Evolutionary conservation across 306 rosid genomes (phyloP).

Genomic region (Mimosa pudica): DNA sequence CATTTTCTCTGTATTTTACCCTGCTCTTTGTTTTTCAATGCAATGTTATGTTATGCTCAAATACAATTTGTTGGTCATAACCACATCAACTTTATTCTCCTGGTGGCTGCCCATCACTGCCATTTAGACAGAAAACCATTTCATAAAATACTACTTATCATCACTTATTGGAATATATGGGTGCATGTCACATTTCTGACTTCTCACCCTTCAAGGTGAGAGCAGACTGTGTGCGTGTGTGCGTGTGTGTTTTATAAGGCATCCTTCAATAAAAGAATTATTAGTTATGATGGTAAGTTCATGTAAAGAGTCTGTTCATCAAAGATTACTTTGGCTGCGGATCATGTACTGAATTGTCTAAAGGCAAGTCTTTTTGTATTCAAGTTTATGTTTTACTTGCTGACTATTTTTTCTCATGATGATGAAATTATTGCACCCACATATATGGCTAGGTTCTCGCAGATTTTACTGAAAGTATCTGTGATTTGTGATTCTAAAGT

Average conservation of each 20-base stretch:
- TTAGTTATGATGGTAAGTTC: neutral
- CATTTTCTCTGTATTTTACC: conserved; percentile 32
- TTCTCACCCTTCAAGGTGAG: neutral
- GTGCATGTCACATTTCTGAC: conserved; percentile 16
- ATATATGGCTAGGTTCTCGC: neutral
- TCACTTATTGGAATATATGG: conserved; percentile 29
- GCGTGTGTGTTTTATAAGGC: neutral
- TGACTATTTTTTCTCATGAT: conserved; percentile 1
- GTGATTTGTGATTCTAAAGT: conserved; percentile 5
- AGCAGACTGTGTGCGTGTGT: neutral
- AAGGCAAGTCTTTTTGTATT: conserved; percentile 11
- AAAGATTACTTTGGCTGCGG: neutral
- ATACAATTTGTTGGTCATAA: conserved; percentile 23
- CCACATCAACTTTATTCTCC: conserved; percentile 15
- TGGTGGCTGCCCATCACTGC: conserved; percentile 30
- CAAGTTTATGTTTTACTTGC: conserved; percentile 14
- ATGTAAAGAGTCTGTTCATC: neutral
- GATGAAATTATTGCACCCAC: conserved; percentile 7
- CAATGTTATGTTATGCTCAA: conserved; percentile 39
- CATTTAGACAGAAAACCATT: conserved; percentile 9
- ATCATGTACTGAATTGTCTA: neutral
- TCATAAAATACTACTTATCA: conserved; percentile 9
- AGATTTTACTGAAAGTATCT: neutral
- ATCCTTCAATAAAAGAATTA: neutral
- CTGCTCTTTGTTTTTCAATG: conserved; percentile 17